Evolutionary conservation across 768 basidiomycete genomes (phyloP), one percentile per base, ranked within the genome.

Genomic region (Mrakia hoshinonis): DNA sequence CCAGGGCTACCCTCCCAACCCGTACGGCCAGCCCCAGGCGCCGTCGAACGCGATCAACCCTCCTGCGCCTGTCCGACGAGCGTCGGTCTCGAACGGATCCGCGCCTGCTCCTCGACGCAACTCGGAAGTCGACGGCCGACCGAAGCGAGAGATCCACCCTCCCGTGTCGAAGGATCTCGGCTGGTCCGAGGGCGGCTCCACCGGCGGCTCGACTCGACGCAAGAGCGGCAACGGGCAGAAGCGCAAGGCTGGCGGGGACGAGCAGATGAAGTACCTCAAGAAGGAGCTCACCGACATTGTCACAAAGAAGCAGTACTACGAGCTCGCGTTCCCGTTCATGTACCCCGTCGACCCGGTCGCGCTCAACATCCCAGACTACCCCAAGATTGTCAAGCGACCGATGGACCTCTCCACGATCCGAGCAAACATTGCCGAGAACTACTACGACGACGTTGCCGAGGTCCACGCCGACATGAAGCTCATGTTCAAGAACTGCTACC

Each of bases 91-190:
- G 12, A 91, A 2, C 91, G 64, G 64, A 36, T 60, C 48, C 12
- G 68, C 55, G 24, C 68, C 68, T 22, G 43, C 86, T 70, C 90
- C 92, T 75, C 85, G 92, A 68, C 89, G 92, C 15, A 77, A 77
- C 58, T 88, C 87, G 31, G 70, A 76, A 11, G 78, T 77, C 47
- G 75, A 68, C 24, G 31, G 76, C 29, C 87, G 96, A n/a, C 95
- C 95, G 1, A 98, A 97, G 81, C 90, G 96, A 67, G 96, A 99
- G 79, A 94, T 97, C 36, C 95, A 97, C 77, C 91, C 95, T 4
- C 95, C 94, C 13, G 89, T 92, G 26, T 87, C 92, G 0, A 94
- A 92, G 80, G 95, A 97, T 76, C 80, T 93, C 12, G 85, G 88
- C 0, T 96, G 60, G 60, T 36, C 60, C 12, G 60, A 95, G 78